These are phyloP conservation scores for Astrephomene gubernaculifera DNA, from an alignment of 139 green algal genomes.

Conservation along the genomic window DNA sequence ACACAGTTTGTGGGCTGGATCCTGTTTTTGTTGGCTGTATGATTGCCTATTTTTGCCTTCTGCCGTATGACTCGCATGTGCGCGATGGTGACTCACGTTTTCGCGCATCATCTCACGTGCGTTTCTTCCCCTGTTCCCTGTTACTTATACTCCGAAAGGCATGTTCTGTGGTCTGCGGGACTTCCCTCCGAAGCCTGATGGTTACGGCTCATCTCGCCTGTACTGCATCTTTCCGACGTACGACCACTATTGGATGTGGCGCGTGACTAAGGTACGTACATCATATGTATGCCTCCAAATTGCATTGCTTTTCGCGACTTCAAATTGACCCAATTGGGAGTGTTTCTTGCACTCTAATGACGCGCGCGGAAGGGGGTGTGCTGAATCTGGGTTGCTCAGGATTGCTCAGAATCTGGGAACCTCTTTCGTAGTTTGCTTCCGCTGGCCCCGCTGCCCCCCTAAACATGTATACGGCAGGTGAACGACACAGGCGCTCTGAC, in stretches of 20 bases:
- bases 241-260: constrained; percentile 19
- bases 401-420: background rate
- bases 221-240: constrained; percentile 8
- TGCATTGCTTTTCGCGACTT: too few species aligned
- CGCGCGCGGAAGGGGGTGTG: background rate
- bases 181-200: background rate
- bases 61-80: background rate
- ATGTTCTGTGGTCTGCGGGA: background rate
- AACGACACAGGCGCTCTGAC: background rate
- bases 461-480: background rate
- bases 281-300: too few species aligned
- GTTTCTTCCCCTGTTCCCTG: background rate
- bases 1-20: background rate
- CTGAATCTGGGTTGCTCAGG: background rate
- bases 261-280: background rate
- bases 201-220: constrained; percentile 4
- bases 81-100: background rate
- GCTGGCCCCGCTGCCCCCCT: background rate
- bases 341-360: too few species aligned
- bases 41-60: background rate
- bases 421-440: background rate
- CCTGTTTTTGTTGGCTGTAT: too few species aligned
- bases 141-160: background rate
- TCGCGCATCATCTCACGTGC: background rate
- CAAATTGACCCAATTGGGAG: too few species aligned